Evolutionary conservation across 257 asterid genomes (phyloP), one percentile per base, ranked within the genome.

Genomic region (Ligustrum vulgare): DNA sequence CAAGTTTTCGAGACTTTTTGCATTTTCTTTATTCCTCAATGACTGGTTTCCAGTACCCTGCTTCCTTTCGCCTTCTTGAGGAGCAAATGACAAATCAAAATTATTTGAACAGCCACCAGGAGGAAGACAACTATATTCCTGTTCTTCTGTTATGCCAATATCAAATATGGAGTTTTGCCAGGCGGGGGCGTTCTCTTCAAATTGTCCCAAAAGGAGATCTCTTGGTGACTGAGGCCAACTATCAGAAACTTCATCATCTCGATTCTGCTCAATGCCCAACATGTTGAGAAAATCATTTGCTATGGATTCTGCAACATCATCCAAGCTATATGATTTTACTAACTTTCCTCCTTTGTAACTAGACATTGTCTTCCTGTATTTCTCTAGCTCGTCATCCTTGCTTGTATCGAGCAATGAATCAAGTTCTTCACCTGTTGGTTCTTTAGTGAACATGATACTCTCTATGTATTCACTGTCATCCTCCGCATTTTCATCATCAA

Each of bases 211-310:
- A 69, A 84, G 83, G 62, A 69, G 63, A 82, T 82, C 89, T 78
- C 79, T 72, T 8, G 87, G 87, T 37, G 83, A 80, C 28, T 67
- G 88, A 23, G 81, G 43, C 67, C 69, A 81, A 74, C 77, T 62
- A 67, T 82, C 89, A 68, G 80, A 85, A 76, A 66, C 75, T 71
- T 72, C 36, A 62, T 80, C 86, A 56, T 70, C 80, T 69, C 74
- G 84, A 71, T 73, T 72, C 81, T 77, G 87, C 67, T 82, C 89
- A 75, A 75, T 23, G 67, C 83, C 81, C 83, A 93, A 72, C 92
- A 87, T 85, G 79, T 85, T 75, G 73, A 93, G 93, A 87, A 90
- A 93, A 69, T 91, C 96, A 64, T 90, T 85, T 74, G 90, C 96
- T 70, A 93, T 91, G 9, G 91, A 86, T 74, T 91, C 96, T 64